Percentiles rank a stretch among this genome's conserved stretches.
Conservation (phyloP, 495 filamentous ascomycete species). For the Saxispiralis lemnorum region DNA sequence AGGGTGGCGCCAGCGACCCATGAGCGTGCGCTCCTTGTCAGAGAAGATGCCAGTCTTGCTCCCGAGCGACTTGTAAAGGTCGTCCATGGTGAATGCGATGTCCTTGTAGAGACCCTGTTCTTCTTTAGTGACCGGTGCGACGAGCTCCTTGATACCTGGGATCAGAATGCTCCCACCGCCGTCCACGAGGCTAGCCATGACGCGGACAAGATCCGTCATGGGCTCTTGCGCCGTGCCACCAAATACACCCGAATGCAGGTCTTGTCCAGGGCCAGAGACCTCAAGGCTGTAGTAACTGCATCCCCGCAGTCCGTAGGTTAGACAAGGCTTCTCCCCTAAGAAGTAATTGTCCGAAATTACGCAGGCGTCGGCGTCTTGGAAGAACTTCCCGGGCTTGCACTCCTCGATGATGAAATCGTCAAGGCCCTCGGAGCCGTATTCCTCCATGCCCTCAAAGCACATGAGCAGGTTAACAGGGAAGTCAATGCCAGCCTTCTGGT, state of each 20-base stretch:
- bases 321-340: slow-evolving; percentile 93
- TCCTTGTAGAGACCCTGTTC: slow-evolving; percentile 67
- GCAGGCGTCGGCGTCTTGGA: slow-evolving; percentile 85
- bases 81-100: slow-evolving; percentile 90
- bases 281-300: slow-evolving; percentile 91
- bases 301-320: slow-evolving; percentile 94
- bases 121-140: slow-evolving; percentile 68
- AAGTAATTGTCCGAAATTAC: slow-evolving; percentile 99
- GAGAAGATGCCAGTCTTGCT: slow-evolving; percentile 67
- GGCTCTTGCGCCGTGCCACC: slow-evolving; percentile 91
- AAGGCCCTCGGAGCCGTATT: slow-evolving; percentile 91
- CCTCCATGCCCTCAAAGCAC: slow-evolving; percentile 99
- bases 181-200: slow-evolving; percentile 71
- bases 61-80: slow-evolving; percentile 78
- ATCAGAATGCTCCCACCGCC: slow-evolving; percentile 78
- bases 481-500: slow-evolving; percentile 82
- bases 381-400: slow-evolving; percentile 55
- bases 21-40: slow-evolving; percentile 74
- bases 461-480: slow-evolving; percentile 95
- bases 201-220: slow-evolving; percentile 82
- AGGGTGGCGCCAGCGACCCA: slow-evolving; percentile 84
- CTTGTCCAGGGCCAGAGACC: slow-evolving; percentile 73
- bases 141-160: slow-evolving; percentile 74
- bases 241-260: slow-evolving; percentile 92
- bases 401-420: slow-evolving; percentile 86